Conservation (phyloP, 2,329 filamentous ascomycete genomes). For the Aspergillus brasiliensis region DNA sequence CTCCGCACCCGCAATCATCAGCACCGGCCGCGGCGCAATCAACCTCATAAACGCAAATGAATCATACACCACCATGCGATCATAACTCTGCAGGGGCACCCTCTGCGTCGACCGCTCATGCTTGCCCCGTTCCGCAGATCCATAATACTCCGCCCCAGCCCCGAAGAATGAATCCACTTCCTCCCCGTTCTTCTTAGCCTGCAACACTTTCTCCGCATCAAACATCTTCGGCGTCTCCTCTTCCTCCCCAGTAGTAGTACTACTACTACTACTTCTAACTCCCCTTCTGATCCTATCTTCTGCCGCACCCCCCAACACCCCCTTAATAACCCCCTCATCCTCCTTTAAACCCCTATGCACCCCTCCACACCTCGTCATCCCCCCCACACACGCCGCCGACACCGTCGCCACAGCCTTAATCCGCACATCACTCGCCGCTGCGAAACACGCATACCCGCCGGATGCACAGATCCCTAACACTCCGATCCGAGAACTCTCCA, state of each 20-base stretch:
- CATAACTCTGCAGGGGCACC: slow-evolving; percentile 21
- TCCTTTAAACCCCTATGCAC: slow-evolving; percentile 5
- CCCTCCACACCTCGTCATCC: slow-evolving; percentile 14
- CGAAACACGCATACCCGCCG: slow-evolving; percentile 38
- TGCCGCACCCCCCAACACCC: slow-evolving; percentile 8
- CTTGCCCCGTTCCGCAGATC: slow-evolving; percentile 15
- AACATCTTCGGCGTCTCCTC: slow-evolving; percentile 8
- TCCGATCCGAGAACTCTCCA: slow-evolving; percentile 39
- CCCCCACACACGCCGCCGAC: slow-evolving; percentile 35
- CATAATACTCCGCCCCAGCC: slow-evolving; percentile 27
- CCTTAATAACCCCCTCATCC: slow-evolving; percentile 3
- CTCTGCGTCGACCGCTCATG: slow-evolving; percentile 24
- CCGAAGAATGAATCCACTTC: slow-evolving; percentile 14
- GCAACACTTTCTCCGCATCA: slow-evolving; percentile 4
- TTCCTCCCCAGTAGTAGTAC: no score
- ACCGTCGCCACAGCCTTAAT: slow-evolving; percentile 43
- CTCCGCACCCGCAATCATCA: slow-evolving; percentile 29
- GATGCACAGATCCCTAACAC: slow-evolving; percentile 45
- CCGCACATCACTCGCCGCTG: slow-evolving; percentile 41
- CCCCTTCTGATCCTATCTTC: slow-evolving; percentile 13
- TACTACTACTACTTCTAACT: no score
- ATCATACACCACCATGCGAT: slow-evolving; percentile 29
- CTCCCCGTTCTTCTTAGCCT: background rate
- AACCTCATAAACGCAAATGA: slow-evolving; percentile 26
- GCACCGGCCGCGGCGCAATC: slow-evolving; percentile 28